A percentile compares a stretch with the other conserved stretches of the same genome.
phyloP scores from a whole-genome alignment of 2,329 filamentous ascomycete genomes.

The Ophiostoma novo-ulmi region DNA sequence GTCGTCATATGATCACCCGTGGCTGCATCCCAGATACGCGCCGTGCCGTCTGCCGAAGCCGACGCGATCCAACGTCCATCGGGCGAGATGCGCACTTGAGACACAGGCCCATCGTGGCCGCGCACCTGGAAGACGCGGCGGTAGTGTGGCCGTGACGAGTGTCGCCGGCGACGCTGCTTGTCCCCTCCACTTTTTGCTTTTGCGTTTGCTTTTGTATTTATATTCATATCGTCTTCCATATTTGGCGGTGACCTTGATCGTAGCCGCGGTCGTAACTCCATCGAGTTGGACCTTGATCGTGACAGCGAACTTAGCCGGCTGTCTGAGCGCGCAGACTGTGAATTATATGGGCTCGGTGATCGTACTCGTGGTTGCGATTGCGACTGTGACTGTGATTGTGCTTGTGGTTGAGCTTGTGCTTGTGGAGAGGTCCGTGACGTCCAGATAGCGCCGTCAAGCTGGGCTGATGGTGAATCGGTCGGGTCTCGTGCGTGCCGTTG shows the following conservation, averaged over 20 bases:
- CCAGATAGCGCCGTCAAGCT: slow-evolving; percentile 25
- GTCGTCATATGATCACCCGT: slow-evolving; percentile 80
- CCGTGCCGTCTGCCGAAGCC: slow-evolving; percentile 79
- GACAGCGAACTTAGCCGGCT: background rate
- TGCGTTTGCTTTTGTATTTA: slow-evolving; percentile 26
- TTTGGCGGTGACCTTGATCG: slow-evolving; percentile 1
- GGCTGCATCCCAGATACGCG: slow-evolving; percentile 82
- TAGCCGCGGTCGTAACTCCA: background rate
- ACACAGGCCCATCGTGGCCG: slow-evolving; percentile 74
- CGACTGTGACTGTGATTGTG: background rate
- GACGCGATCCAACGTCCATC: slow-evolving; percentile 86
- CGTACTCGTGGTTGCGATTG: background rate
- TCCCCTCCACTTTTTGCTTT: background rate
- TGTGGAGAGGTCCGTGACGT: background rate
- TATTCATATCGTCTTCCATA: slow-evolving; percentile 8
- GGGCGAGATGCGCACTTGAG: slow-evolving; percentile 84
- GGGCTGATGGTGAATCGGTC: slow-evolving; percentile 25
- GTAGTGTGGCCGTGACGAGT: slow-evolving; percentile 60
- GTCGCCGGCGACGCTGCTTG: slow-evolving; percentile 27
- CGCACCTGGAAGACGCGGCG: slow-evolving; percentile 63
- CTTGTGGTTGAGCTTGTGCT: background rate
- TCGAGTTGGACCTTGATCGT: background rate
- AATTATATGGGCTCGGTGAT: background rate
- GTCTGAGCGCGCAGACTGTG: background rate
- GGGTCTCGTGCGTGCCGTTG: background rate